Evolutionary conservation across 169 alveolate species (phyloP).

Genomic region (Plasmodium berghei): DNA sequence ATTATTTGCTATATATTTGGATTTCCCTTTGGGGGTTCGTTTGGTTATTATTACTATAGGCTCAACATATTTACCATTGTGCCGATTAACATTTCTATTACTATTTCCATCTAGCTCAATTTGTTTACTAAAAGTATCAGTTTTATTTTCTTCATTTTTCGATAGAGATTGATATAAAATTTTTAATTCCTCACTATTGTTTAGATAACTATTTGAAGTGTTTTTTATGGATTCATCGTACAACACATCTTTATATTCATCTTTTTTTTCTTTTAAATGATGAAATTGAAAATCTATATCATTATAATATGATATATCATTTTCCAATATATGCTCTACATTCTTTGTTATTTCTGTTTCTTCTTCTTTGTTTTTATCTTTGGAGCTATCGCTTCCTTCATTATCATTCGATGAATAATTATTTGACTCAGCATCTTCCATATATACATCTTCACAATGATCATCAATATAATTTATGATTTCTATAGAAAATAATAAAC

Average conservation of each 20-base stretch:
- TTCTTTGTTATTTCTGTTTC: neutral
- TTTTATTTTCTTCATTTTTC: neutral
- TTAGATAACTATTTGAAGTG: slow-evolving; percentile 2
- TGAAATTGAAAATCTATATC: slow-evolving; percentile 20
- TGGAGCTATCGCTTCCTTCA: neutral
- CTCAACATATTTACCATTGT: too few relatives aligned
- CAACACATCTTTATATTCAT: slow-evolving; percentile 13
- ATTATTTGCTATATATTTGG: too few relatives aligned
- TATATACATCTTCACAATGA: slow-evolving; percentile 32
- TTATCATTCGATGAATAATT: neutral
- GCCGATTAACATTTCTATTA: too few relatives aligned
- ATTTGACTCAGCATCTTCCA: slow-evolving; percentile 5
- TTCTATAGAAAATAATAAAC: slow-evolving; percentile 69
- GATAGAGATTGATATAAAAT: slow-evolving; percentile 22
- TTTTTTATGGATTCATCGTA: slow-evolving; percentile 19
- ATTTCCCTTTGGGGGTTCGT: too few relatives aligned
- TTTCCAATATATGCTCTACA: neutral
- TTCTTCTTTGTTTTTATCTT: neutral
- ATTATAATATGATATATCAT: slow-evolving; percentile 8
- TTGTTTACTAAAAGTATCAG: too few relatives aligned
- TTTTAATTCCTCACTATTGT: slow-evolving; percentile 34
- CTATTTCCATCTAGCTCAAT: too few relatives aligned
- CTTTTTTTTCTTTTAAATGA: neutral
- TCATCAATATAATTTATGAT: slow-evolving; percentile 54
- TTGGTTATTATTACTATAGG: too few relatives aligned